Evolutionary conservation across 1,284 basidiomycete genomes (phyloP), one percentile per base, ranked within the genome.

Genomic region (Grifola frondosa): DNA sequence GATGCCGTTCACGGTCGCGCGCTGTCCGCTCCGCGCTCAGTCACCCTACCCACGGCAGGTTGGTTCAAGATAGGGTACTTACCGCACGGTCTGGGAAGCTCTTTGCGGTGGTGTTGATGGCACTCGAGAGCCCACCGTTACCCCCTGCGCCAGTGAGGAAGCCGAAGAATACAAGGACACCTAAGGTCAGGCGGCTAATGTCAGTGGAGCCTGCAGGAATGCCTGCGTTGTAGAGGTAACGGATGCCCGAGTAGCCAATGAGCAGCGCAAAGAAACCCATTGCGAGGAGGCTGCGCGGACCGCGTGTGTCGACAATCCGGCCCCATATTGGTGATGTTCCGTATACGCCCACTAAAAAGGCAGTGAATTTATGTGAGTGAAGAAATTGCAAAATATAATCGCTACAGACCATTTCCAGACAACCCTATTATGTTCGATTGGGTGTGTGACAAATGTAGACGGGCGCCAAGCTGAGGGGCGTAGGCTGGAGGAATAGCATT

Each of bases 371-470:
- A 19, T 21, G 29, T n/a, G 37, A 28, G 33, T 49, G 19, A 19
- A 19, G 28, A n/a, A 15, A 37, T 25, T 22, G 38, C 10, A 31
- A 46, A 5, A 37, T 2, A 49, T 17, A 38, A 24, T 41, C 56
- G 17, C 7, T 5, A 49, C 75, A 49, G 48, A 81, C 83, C 60
- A 53, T 85, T 88, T 37, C 83, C 84, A 3, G 79, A 79, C 11
- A 84, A 66, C 9, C 80, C 88, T 20, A 91, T 74, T 30, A 90
- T 63, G 54, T 91, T 92, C 32, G 88, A 69, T 47, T 85, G 77
- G 0, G 88, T 91, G 38, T 90, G 86, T 1, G 80, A 75, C 15
- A 91, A 74, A 32, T 74, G 68, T n/a, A 92, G 73, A 28, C 79
- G 75, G 12, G 78, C 65, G 2, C 82, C 85, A 3, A 93, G 71